Percentiles rank a stretch among this genome's conserved stretches.
These are phyloP conservation scores for Exserohilum turcica DNA, from an alignment of 2,329 filamentous ascomycete genomes.

Conservation along the genomic window DNA sequence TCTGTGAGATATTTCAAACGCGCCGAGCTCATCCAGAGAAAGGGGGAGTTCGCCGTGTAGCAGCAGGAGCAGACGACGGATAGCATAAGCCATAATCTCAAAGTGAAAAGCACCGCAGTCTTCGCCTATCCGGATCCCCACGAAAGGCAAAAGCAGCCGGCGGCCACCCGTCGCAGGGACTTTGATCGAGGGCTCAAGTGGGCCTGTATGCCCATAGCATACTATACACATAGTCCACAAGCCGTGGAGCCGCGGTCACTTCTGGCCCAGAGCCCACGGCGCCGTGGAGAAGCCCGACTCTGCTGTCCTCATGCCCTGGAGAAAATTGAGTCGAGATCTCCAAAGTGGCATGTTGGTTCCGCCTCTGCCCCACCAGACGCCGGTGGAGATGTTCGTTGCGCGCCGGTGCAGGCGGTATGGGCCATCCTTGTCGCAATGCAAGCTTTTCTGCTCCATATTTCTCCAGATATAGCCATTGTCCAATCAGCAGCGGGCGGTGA, in stretches of 20 bases:
- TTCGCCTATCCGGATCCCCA: neutral
- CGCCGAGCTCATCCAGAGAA: too few species aligned
- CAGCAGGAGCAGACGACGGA: too few species aligned
- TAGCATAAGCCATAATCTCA: too few species aligned
- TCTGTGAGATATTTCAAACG: too few species aligned
- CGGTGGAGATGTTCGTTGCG: conserved; percentile 11
- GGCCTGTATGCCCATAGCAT: conserved; percentile 5
- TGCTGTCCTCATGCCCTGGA: neutral
- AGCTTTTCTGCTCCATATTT: conserved; percentile 17
- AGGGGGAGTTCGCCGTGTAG: too few species aligned
- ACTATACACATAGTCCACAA: conserved; percentile 2
- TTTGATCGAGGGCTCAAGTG: conserved; percentile 12
- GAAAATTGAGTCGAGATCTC: neutral
- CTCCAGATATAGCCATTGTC: conserved; percentile 8
- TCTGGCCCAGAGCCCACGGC: neutral
- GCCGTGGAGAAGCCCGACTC: conserved; percentile 8
- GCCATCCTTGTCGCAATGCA: conserved; percentile 6
- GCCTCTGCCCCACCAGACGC: conserved; percentile 6
- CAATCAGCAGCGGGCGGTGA: conserved; percentile 3
- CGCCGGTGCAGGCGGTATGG: neutral
- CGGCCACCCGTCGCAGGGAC: conserved; percentile 17
- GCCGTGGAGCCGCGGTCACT: conserved; percentile 10
- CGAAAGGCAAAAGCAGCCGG: conserved; percentile 5
- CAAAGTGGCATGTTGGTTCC: conserved; percentile 6
- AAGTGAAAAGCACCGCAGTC: neutral